These are phyloP conservation scores for Saccharum hybrid DNA, from an alignment of 202 grass and related monocot genomes.

Conservation along the genomic window DNA sequence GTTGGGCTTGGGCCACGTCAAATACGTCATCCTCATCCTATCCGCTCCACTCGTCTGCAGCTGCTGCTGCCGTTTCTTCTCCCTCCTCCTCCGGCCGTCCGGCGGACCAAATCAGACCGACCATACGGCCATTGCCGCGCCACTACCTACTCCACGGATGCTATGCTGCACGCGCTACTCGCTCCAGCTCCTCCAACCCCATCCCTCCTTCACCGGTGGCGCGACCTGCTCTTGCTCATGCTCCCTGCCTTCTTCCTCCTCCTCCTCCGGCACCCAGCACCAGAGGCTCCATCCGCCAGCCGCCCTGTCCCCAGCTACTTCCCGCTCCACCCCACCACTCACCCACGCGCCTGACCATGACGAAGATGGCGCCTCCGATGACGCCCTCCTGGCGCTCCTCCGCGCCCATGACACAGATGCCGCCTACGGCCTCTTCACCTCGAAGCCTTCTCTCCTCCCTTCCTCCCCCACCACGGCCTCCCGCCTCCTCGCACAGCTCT, in stretches of 20 bases:
- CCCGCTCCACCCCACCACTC: background rate
- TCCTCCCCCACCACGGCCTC: slow-evolving; percentile 57
- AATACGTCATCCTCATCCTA: slow-evolving; percentile 3
- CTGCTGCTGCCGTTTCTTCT: background rate
- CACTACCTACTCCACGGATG: slow-evolving; percentile 7
- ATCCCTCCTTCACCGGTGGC: background rate
- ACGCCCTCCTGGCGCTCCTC: slow-evolving; percentile 63
- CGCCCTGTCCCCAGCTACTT: slow-evolving; percentile 26
- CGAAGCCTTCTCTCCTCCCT: slow-evolving; percentile 45
- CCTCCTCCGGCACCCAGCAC: slow-evolving; percentile 13
- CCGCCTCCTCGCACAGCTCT: slow-evolving; percentile 85
- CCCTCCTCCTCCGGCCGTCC: background rate
- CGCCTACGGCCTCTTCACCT: slow-evolving; percentile 62
- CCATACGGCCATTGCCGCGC: background rate
- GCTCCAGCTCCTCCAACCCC: slow-evolving; percentile 23
- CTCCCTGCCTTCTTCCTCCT: background rate
- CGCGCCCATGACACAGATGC: slow-evolving; percentile 68
- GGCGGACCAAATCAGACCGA: slow-evolving; percentile 1
- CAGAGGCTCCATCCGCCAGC: slow-evolving; percentile 1
- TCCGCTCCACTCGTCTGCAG: slow-evolving; percentile 19
- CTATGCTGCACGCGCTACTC: slow-evolving; percentile 19
- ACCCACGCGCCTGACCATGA: background rate
- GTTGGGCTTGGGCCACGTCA: slow-evolving; percentile 18
- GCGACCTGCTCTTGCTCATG: slow-evolving; percentile 7
- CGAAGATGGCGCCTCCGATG: background rate